phyloP scores from a whole-genome alignment of 306 rosid genomes.

The Crotalaria pallida region DNA sequence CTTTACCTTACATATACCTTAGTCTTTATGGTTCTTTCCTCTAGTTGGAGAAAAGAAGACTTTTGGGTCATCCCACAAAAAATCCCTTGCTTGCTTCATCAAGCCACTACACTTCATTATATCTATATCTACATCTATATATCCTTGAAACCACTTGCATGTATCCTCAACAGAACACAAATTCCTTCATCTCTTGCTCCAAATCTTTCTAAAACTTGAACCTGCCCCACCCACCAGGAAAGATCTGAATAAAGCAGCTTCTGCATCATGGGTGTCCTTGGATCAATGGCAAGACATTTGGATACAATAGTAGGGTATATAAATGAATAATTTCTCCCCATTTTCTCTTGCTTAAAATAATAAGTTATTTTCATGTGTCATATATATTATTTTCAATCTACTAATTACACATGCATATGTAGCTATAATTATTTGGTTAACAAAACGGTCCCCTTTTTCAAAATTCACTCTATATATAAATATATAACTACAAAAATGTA shows the following conservation, averaged over 20 bases:
- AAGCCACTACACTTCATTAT: background rate
- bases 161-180: conserved; percentile 5
- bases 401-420: background rate
- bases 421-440: background rate
- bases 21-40: conserved; percentile 26
- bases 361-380: background rate
- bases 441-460: background rate
- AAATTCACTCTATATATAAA: background rate
- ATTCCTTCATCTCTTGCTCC: conserved; percentile 4
- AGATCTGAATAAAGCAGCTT: background rate
- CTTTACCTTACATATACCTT: background rate
- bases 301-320: conserved; percentile 68
- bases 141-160: background rate
- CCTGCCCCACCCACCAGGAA: background rate
- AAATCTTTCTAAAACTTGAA: background rate
- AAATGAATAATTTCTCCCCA: background rate
- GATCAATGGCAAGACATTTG: conserved; percentile 59
- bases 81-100: conserved; percentile 49
- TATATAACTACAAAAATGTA: background rate
- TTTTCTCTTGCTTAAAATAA: background rate
- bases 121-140: background rate
- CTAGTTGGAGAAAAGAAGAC: conserved; percentile 48
- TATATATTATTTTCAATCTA: background rate
- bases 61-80: conserved; percentile 21
- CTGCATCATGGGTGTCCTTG: conserved; percentile 65